Evolutionary conservation across 768 basidiomycete species (phyloP).

Genomic region (Suillus luteus): DNA sequence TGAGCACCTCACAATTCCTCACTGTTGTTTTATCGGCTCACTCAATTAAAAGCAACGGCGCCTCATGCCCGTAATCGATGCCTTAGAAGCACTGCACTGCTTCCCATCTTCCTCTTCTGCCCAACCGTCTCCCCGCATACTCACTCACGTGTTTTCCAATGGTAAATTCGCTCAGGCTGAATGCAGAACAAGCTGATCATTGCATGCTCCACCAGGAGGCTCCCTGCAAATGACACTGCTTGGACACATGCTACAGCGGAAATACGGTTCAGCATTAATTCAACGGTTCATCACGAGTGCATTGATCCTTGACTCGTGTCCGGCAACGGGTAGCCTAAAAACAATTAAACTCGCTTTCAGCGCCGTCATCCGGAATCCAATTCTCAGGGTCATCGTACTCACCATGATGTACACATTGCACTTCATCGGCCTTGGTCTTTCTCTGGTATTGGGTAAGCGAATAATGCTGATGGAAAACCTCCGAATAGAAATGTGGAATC

Average conservation of each 20-base stretch:
- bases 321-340: conserved; percentile 17
- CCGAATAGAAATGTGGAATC: conserved; percentile 20
- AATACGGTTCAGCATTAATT: conserved; percentile 17
- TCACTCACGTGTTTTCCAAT: conserved; percentile 34
- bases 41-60: conserved; percentile 16
- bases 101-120: conserved; percentile 12
- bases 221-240: conserved; percentile 23
- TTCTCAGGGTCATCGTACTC: conserved; percentile 18
- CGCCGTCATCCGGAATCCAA: conserved; percentile 24
- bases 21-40: conserved; percentile 3
- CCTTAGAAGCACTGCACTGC: conserved; percentile 27
- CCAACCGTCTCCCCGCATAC: conserved; percentile 22
- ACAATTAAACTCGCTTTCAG: conserved; percentile 25
- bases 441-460: conserved; percentile 22
- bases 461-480: conserved; percentile 10
- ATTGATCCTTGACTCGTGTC: conserved; percentile 28
- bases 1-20: conserved; percentile 4
- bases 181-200: neutral
- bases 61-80: conserved; percentile 26
- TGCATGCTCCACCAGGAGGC: conserved; percentile 22
- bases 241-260: conserved; percentile 21
- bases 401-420: conserved; percentile 20
- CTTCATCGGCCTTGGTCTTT: conserved; percentile 14
- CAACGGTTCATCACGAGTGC: conserved; percentile 16
- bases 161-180: conserved; percentile 18